These are phyloP conservation scores for Epichloe aotearoae DNA, from an alignment of 2,329 filamentous ascomycete genomes.

Conservation along the genomic window DNA sequence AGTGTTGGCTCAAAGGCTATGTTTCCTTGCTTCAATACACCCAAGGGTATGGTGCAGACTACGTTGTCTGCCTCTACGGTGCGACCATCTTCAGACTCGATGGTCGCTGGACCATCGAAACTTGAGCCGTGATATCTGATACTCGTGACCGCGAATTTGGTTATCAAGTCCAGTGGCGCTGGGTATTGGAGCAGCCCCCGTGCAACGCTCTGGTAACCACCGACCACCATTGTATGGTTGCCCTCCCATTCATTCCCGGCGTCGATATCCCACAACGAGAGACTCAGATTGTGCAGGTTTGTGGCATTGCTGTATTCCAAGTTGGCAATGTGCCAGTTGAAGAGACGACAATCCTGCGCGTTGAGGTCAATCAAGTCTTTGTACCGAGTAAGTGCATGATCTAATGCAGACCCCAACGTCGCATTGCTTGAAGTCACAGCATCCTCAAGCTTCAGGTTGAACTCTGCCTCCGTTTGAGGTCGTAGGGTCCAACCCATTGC, in stretches of 20 bases:
- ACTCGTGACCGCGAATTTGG: constrained; percentile 56
- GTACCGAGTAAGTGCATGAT: constrained; percentile 83
- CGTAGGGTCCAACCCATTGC: constrained; percentile 73
- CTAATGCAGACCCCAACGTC: constrained; percentile 80
- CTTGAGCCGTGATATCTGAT: constrained; percentile 49
- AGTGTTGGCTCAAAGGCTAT: constrained; percentile 82
- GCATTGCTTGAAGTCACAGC: constrained; percentile 52
- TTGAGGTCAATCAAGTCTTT: constrained; percentile 69
- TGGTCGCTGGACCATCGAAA: constrained; percentile 34
- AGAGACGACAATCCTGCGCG: constrained; percentile 72
- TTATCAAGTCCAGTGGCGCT: constrained; percentile 61
- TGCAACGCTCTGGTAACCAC: constrained; percentile 89
- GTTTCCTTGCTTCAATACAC: constrained; percentile 72
- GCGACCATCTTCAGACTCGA: constrained; percentile 69
- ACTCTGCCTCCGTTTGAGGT: constrained; percentile 44
- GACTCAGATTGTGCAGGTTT: constrained; percentile 73
- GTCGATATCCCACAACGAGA: constrained; percentile 92
- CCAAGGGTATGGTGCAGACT: constrained; percentile 81
- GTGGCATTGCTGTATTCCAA: constrained; percentile 94
- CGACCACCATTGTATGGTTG: constrained; percentile 81
- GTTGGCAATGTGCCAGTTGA: constrained; percentile 98
- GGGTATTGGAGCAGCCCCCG: constrained; percentile 67
- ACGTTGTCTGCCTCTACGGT: constrained; percentile 73
- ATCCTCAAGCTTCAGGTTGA: constrained; percentile 57
- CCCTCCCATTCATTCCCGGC: constrained; percentile 97